phyloP scores from a whole-genome alignment of 2,329 filamentous ascomycete genomes.

The Elsinoe ampelina region DNA sequence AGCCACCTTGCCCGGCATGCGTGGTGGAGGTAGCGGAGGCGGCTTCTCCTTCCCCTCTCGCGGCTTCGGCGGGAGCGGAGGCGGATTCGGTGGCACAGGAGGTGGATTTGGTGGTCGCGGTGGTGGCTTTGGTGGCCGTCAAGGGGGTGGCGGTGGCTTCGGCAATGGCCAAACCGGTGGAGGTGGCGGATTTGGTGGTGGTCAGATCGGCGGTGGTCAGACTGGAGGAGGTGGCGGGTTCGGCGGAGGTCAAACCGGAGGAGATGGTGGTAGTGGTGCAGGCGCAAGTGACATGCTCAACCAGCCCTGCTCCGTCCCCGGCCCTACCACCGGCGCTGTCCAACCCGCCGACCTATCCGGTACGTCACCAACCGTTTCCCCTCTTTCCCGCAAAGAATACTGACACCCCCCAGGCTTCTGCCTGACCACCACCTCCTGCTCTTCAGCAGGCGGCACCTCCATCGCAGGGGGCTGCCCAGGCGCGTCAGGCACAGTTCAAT shows the following conservation, averaged over 20 bases:
- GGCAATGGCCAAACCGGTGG: not conserved
- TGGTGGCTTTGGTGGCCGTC: not conserved
- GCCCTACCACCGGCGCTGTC: not conserved
- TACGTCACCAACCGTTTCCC: not conserved
- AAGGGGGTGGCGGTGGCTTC: not conserved
- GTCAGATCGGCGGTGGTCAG: no score
- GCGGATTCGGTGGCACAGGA: not conserved
- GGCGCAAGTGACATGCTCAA: not conserved
- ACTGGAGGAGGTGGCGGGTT: no score
- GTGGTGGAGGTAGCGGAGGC: not conserved
- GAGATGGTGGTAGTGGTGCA: not conserved
- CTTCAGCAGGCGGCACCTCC: not conserved
- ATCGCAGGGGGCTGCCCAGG: not conserved
- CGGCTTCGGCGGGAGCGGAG: not conserved
- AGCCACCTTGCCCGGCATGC: not conserved
- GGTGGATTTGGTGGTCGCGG: not conserved
- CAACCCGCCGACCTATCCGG: not conserved
- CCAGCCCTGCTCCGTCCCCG: not conserved
- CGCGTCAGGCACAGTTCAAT: not conserved
- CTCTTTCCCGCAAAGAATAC: no score
- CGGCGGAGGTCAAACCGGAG: no score
- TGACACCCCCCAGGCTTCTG: not conserved
- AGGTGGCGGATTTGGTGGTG: no score
- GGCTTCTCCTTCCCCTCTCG: not conserved
- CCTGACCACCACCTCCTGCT: slow-evolving; percentile 1